A percentile compares a stretch with the other conserved stretches of the same genome.
phyloP scores from a whole-genome alignment of 2,329 filamentous ascomycete genomes.

The Colletotrichum liriopes region DNA sequence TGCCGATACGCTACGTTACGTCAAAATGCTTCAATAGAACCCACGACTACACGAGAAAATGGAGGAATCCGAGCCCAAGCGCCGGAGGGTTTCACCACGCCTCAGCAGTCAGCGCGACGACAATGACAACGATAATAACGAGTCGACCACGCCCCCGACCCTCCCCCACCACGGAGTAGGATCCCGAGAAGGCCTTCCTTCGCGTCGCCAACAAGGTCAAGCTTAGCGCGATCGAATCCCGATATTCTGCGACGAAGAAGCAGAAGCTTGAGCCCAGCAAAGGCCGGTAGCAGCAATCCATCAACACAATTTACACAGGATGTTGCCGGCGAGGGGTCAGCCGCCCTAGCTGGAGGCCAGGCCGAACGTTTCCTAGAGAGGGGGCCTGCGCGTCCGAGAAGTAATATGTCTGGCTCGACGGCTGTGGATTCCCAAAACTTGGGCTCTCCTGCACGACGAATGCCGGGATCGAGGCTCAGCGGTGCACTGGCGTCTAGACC shows the following conservation, averaged over 20 bases:
- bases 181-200: conserved; percentile 68
- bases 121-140: conserved; percentile 43
- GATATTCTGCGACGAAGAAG: conserved; percentile 61
- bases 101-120: conserved; percentile 51
- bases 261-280: conserved; percentile 32
- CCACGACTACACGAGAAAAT: conserved; percentile 45
- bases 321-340: neutral
- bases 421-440: conserved; percentile 7
- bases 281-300: conserved; percentile 43
- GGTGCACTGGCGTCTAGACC: conserved; percentile 56
- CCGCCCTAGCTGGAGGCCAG: conserved; percentile 7
- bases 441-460: conserved; percentile 46
- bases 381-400: conserved; percentile 27
- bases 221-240: conserved; percentile 73
- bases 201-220: conserved; percentile 77
- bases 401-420: conserved; percentile 20
- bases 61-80: conserved; percentile 74
- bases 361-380: conserved; percentile 22
- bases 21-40: conserved; percentile 1
- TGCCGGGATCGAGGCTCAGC: conserved; percentile 48
- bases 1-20: neutral
- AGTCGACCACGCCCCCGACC: conserved; percentile 56
- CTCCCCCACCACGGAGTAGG: conserved; percentile 45
- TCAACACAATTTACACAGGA: conserved; percentile 11
- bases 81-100: conserved; percentile 74